Evolutionary conservation across 73 alveolate species (phyloP).

Genomic region (Paramecium caudatum): DNA sequence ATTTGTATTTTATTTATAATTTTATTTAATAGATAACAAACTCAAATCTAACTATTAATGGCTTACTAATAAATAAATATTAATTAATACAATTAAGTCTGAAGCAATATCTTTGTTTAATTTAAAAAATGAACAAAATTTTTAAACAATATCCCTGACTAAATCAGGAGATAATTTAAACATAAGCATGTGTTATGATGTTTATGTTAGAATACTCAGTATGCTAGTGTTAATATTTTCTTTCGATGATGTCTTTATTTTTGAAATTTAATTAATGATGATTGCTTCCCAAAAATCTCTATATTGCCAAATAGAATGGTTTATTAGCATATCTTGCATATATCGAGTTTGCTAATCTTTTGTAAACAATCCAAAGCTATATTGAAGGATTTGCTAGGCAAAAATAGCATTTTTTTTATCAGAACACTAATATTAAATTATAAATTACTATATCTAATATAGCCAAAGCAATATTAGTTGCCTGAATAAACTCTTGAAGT

Average conservation of each 20-base stretch:
- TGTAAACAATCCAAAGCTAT: slow-evolving; percentile 53
- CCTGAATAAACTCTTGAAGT: not conserved
- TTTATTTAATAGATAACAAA: too few relatives aligned
- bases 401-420: slow-evolving; percentile 15
- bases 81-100: not conserved
- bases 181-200: slow-evolving; percentile 38
- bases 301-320: slow-evolving; percentile 41
- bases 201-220: slow-evolving; percentile 29
- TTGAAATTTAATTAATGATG: not conserved
- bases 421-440: not conserved
- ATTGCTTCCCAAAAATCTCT: slow-evolving; percentile 67
- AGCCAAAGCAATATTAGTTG: not conserved
- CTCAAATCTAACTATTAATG: not conserved
- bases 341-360: slow-evolving; percentile 36
- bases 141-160: slow-evolving; percentile 43
- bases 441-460: slow-evolving; percentile 44
- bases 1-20: too few relatives aligned
- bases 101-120: slow-evolving; percentile 31
- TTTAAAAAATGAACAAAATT: slow-evolving; percentile 59
- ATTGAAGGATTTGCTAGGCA: not conserved
- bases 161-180: slow-evolving; percentile 7
- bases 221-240: not conserved
- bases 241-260: not conserved
- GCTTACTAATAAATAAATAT: not conserved
- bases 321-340: slow-evolving; percentile 42